Evolutionary conservation across 1,139 yeast species (phyloP).

Genomic region (Yamadazyma dushanensis): DNA sequence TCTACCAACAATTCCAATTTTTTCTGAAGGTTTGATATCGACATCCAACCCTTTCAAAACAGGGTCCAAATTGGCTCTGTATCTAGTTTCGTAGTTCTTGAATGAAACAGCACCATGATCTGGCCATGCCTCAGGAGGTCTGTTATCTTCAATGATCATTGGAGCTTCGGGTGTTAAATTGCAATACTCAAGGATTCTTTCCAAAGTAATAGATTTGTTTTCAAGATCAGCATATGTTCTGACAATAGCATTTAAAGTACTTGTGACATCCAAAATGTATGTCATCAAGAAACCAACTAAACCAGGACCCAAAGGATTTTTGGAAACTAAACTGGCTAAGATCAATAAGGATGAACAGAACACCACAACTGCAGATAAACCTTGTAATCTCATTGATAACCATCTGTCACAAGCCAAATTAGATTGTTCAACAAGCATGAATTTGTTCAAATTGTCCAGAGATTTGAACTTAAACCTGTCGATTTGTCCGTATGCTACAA

Average conservation of each 20-base stretch:
- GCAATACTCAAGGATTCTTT: conserved; percentile 37
- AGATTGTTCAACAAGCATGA: conserved; percentile 22
- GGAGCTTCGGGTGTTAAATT: conserved; percentile 37
- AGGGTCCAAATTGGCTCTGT: conserved; percentile 37
- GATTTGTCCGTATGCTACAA: conserved; percentile 31
- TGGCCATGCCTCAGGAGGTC: conserved; percentile 34
- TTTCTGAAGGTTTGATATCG: conserved; percentile 32
- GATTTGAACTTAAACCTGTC: conserved; percentile 28
- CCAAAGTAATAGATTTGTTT: conserved; percentile 33
- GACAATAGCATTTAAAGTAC: conserved; percentile 30
- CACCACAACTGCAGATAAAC: conserved; percentile 33
- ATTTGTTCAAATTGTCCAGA: conserved; percentile 22
- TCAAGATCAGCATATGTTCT: conserved; percentile 39
- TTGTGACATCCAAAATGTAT: conserved; percentile 34
- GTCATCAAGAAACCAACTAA: conserved; percentile 40
- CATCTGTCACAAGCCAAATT: conserved; percentile 33
- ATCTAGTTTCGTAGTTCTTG: conserved; percentile 32
- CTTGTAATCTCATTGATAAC: conserved; percentile 40
- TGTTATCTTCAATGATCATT: conserved; percentile 24
- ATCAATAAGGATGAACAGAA: conserved; percentile 29
- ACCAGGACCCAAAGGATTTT: conserved; percentile 27
- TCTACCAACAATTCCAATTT: conserved; percentile 42
- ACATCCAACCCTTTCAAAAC: conserved; percentile 30
- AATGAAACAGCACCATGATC: conserved; percentile 29
- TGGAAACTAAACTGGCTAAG: conserved; percentile 22